Percentiles rank a stretch among this genome's conserved stretches.
These are phyloP conservation scores for Pythium rishiriense DNA, from an alignment of 352 stramenopile species.

Conservation along the genomic window DNA sequence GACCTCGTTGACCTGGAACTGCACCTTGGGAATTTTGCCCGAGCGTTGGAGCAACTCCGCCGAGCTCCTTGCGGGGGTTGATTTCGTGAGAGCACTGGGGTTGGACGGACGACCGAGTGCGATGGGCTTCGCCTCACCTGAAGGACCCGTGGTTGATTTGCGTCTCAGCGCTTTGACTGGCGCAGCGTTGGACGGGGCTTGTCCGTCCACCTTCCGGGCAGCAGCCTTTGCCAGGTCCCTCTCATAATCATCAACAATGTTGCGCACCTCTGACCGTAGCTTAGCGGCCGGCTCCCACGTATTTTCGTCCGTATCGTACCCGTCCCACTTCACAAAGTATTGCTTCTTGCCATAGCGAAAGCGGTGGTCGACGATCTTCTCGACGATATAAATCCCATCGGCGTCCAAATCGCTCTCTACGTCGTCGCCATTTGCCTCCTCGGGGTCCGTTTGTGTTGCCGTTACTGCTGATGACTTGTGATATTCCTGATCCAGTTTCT, in stretches of 20 bases:
- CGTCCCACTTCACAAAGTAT: constrained; percentile 72
- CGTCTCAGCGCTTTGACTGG: background rate
- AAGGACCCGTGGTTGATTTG: background rate
- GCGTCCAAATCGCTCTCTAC: background rate
- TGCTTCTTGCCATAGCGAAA: constrained; percentile 40
- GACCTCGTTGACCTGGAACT: constrained; percentile 7
- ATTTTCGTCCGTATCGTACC: constrained; percentile 62
- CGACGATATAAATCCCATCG: constrained; percentile 47
- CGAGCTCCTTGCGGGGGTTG: background rate
- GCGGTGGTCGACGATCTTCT: constrained; percentile 61
- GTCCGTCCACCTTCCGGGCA: background rate
- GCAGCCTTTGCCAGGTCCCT: constrained; percentile 6
- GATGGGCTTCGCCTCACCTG: constrained; percentile 9
- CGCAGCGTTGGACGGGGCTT: background rate
- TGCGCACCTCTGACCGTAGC: constrained; percentile 49
- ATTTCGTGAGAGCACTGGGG: constrained; percentile 10
- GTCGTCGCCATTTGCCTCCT: background rate
- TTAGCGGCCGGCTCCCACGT: constrained; percentile 61
- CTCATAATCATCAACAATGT: constrained; percentile 63
- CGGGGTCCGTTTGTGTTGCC: background rate
- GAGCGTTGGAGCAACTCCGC: constrained; percentile 2
- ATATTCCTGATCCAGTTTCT: background rate
- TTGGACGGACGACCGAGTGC: background rate
- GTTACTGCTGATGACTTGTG: background rate
- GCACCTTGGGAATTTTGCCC: constrained; percentile 13